Conservation (phyloP, 2,329 filamentous ascomycete species). For the Mycosphaerella arachidis region DNA sequence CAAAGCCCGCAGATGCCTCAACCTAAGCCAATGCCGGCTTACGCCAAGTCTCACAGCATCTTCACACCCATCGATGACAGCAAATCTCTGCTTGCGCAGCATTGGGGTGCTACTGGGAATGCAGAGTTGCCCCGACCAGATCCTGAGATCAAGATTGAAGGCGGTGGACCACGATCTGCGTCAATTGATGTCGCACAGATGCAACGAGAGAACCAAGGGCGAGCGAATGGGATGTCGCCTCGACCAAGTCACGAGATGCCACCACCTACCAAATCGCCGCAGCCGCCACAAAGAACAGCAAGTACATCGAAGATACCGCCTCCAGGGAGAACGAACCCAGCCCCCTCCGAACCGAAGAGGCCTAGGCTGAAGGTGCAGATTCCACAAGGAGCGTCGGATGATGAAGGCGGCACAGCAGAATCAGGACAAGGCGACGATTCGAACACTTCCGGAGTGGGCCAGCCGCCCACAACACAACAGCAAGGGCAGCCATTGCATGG, state of each 20-base stretch:
- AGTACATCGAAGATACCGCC: conserved; percentile 61
- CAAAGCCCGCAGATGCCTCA: conserved; percentile 53
- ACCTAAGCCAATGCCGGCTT: conserved; percentile 58
- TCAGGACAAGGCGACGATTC: conserved; percentile 57
- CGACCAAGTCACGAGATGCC: conserved; percentile 46
- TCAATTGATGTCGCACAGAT: conserved; percentile 61
- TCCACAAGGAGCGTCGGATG: conserved; percentile 75
- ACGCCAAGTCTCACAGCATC: conserved; percentile 76
- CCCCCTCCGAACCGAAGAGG: conserved; percentile 63
- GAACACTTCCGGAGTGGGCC: conserved; percentile 34
- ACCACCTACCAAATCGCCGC: conserved; percentile 30
- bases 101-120: conserved; percentile 57
- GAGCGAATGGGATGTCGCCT: conserved; percentile 47
- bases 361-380: conserved; percentile 92
- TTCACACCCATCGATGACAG: conserved; percentile 97
- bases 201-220: conserved; percentile 42
- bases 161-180: conserved; percentile 51
- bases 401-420: conserved; percentile 68
- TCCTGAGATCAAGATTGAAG: conserved; percentile 40
- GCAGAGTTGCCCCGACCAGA: conserved; percentile 46
- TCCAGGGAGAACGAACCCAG: conserved; percentile 73
- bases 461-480: conserved; percentile 40
- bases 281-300: conserved; percentile 47
- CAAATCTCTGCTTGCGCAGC: conserved; percentile 79
- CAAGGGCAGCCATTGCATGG: conserved; percentile 44